Evolutionary conservation across 2,329 filamentous ascomycete genomes (phyloP).

Genomic region (Neopestalotiopsis clavispora): DNA sequence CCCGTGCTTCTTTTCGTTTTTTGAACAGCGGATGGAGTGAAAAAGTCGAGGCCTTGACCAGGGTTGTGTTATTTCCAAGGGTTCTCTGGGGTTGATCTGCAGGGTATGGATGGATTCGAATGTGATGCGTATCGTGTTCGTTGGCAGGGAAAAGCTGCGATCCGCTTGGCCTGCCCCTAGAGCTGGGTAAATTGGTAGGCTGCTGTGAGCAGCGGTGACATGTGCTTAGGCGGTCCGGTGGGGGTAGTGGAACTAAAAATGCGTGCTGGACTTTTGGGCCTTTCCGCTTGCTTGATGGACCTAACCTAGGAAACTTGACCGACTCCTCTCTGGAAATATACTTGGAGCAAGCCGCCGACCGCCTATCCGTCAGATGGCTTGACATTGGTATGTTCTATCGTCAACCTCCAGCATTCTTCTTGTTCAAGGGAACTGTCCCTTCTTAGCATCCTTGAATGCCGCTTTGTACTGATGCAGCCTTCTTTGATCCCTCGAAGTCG

Average conservation of each 20-base stretch:
- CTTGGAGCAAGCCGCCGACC: not conserved
- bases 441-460: not conserved
- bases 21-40: not conserved
- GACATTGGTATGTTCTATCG: not conserved
- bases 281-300: too few species aligned
- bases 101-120: not conserved
- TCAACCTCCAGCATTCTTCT: not conserved
- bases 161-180: not conserved
- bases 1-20: not conserved
- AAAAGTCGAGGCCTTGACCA: not conserved
- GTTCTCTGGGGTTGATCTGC: not conserved
- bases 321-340: not conserved
- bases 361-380: not conserved
- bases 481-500: not conserved
- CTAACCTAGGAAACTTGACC: not conserved
- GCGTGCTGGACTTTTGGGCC: not conserved
- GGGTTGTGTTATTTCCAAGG: conserved; percentile 1
- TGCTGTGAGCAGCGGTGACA: conserved; percentile 2
- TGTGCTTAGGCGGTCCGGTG: conserved; percentile 2
- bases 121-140: not conserved
- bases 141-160: not conserved
- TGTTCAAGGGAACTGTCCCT: not conserved
- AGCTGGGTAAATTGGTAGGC: not conserved
- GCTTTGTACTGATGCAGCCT: not conserved
- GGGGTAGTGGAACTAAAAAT: not conserved